phyloP scores from a whole-genome alignment of 306 rosid genomes.

The Hippophae gyantsensis region DNA sequence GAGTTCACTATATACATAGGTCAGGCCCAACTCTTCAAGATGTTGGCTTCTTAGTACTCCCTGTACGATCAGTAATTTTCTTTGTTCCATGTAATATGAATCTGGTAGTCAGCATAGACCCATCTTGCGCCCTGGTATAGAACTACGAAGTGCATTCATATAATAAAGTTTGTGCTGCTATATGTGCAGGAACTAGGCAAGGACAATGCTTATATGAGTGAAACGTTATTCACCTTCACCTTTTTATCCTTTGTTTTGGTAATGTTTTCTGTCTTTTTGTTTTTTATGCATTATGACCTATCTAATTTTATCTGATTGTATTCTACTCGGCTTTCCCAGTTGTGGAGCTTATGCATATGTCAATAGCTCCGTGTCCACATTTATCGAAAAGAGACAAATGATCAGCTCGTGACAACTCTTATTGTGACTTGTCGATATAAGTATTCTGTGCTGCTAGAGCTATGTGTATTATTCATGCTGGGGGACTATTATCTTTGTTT shows the following conservation, averaged over 20 bases:
- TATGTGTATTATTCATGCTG: neutral
- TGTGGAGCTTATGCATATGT: neutral
- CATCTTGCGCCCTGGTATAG: neutral
- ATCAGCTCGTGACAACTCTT: too few species aligned
- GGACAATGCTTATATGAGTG: slow-evolving; percentile 85
- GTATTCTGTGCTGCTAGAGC: too few species aligned
- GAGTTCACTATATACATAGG: slow-evolving; percentile 88
- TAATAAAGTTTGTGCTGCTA: slow-evolving; percentile 10
- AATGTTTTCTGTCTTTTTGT: slow-evolving; percentile 15
- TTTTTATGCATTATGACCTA: neutral
- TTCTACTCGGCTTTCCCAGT: neutral
- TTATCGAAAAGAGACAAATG: too few species aligned
- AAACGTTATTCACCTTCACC: slow-evolving; percentile 64
- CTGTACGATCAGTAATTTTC: slow-evolving; percentile 26
- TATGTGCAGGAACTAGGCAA: slow-evolving; percentile 70
- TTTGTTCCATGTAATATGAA: neutral
- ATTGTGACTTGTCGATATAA: too few species aligned
- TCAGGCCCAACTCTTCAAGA: slow-evolving; percentile 94
- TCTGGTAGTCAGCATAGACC: neutral
- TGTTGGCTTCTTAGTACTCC: slow-evolving; percentile 74
- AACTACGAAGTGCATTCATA: slow-evolving; percentile 9
- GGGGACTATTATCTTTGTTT: too few species aligned
- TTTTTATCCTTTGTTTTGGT: slow-evolving; percentile 79
- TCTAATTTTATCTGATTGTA: slow-evolving; percentile 1
- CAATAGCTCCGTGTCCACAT: too few species aligned